Conservation (phyloP, 495 filamentous ascomycete genomes). For the Annulohypoxylon stygium region DNA sequence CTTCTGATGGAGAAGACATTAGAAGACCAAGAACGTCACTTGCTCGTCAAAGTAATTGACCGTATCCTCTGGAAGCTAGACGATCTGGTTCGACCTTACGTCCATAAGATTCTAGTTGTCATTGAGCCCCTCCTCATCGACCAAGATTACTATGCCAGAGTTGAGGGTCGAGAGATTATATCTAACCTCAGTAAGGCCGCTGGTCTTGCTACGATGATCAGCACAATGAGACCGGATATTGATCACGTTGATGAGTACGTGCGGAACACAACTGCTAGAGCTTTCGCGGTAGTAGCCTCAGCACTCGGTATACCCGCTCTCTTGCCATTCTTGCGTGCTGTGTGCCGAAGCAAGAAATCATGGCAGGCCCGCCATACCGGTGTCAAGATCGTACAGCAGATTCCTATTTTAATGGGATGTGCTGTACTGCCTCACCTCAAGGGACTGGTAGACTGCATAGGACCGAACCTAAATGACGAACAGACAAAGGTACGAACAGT, state of each 20-base stretch:
- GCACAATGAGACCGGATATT: conserved; percentile 98
- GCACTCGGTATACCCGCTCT: conserved; percentile 96
- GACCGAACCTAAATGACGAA: conserved; percentile 94
- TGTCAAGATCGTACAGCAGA: conserved; percentile 99
- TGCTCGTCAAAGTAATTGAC: conserved; percentile 99
- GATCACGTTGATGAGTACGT: conserved; percentile 99
- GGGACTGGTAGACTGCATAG: conserved; percentile 95
- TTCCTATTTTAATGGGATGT: conserved; percentile 99
- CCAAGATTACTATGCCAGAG: conserved; percentile 98
- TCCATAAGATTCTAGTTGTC: conserved; percentile 98
- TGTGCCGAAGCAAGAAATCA: conserved; percentile 97
- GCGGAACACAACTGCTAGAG: conserved; percentile 97
- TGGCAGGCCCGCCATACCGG: conserved; percentile 99
- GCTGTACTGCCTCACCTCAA: conserved; percentile 97
- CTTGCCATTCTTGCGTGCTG: conserved; percentile 93
- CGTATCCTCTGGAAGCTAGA: conserved; percentile 98
- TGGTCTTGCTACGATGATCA: conserved; percentile 98
- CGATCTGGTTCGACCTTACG: conserved; percentile 94
- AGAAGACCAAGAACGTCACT: conserved; percentile 97
- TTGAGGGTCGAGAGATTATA: conserved; percentile 98
- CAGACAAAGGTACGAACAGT: conserved; percentile 98
- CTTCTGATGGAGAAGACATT: conserved; percentile 98
- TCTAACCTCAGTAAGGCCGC: conserved; percentile 97
- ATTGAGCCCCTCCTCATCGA: conserved; percentile 99
- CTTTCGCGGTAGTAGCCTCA: conserved; percentile 97